phyloP scores from a whole-genome alignment of 768 basidiomycete genomes.

The Lactarius sp. region DNA sequence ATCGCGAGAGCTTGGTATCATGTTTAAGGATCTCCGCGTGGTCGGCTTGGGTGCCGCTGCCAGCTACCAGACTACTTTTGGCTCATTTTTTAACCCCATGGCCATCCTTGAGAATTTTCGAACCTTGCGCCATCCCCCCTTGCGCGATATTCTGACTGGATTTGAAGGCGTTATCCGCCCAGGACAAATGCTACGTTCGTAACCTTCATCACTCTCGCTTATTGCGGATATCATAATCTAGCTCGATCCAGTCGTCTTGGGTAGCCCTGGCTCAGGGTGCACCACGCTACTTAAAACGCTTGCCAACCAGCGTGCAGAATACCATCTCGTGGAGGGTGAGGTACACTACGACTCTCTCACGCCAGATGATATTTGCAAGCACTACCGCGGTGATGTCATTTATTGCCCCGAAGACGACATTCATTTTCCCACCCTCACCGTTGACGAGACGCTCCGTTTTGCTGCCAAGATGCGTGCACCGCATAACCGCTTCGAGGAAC shows the following conservation, averaged over 20 bases:
- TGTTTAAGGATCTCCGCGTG: conserved; percentile 55
- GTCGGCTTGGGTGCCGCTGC: conserved; percentile 54
- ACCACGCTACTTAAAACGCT: conserved; percentile 78
- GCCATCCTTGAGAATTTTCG: conserved; percentile 42
- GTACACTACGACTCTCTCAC: conserved; percentile 74
- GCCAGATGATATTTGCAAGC: conserved; percentile 54
- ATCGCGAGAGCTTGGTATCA: conserved; percentile 53
- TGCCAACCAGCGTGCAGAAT: conserved; percentile 70
- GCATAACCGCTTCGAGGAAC: conserved; percentile 41
- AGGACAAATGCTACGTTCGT: conserved; percentile 68
- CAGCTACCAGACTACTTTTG: conserved; percentile 53
- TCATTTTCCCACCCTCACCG: conserved; percentile 81
- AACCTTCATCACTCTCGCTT: not conserved
- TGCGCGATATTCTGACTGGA: conserved; percentile 49
- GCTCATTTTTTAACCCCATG: conserved; percentile 54
- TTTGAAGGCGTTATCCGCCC: conserved; percentile 55
- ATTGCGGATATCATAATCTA: not conserved
- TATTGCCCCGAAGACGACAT: conserved; percentile 84
- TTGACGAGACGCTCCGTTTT: conserved; percentile 68
- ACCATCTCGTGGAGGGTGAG: conserved; percentile 59
- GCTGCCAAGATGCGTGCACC: conserved; percentile 68
- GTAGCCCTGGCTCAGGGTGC: conserved; percentile 82
- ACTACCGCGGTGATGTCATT: conserved; percentile 73
- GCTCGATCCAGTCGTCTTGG: conserved; percentile 61
- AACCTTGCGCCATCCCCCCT: conserved; percentile 51